Evolutionary conservation across 1,139 yeast species (phyloP), one percentile per base, ranked within the genome.

Genomic region (Geotrichum europaeum): DNA sequence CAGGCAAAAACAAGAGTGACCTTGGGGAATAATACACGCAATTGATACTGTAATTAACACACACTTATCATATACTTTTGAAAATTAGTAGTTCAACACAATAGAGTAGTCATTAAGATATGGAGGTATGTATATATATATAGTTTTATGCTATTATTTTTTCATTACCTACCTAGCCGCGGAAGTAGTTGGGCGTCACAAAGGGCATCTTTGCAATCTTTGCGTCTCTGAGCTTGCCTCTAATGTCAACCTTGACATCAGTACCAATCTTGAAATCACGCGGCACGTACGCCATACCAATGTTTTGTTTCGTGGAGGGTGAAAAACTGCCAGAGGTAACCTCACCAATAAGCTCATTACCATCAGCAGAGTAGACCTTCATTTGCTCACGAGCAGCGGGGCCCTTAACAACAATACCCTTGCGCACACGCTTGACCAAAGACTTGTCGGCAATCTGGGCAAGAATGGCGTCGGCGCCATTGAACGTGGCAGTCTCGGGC

Each of bases 371-470:
- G 67, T 79, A 86, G 32, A 94, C 81, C 69, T 83, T 84, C 66
- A 84, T 79, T n/a, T 90, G 91, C 34, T 86, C 86, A 75, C 99
- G 85, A 54, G 98, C 97, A 3, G 99, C 90, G 34, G 98, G 97
- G 1, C 97, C 98, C 68, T 81, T 82, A 18, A 88, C 83, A 20
- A 78, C 74, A 66, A 85, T 77, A 9, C 97, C 98, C 34, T 90
- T 87, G 72, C 99, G 85, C 67, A 89, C 83, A 59, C 79, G 79
- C 32, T 80, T 73, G 52, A 84, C 82, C 53, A 79, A 75, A 4
- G 79, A 73, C 74, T 89, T 89, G 69, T 86, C 83, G 47, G 80
- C 81, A 61, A 94, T 73, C 74, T 92, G 97, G 10, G 79, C 76
- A 65, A 89, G 78, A 60, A 94, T 88, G 69, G 78, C 83, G 18